phyloP scores from a whole-genome alignment of 768 basidiomycete genomes.

The Lactarius psammicola region DNA sequence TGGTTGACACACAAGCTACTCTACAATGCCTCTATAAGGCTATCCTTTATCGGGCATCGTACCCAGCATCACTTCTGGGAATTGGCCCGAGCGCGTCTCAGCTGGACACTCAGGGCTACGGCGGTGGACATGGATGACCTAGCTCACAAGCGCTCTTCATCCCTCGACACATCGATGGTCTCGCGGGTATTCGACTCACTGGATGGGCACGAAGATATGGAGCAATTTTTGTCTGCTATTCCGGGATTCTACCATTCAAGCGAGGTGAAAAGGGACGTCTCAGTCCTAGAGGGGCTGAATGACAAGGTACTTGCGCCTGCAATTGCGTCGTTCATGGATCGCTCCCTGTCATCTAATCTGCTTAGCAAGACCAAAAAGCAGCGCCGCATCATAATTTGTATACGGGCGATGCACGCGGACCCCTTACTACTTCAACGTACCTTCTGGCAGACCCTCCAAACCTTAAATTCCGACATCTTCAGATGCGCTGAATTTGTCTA shows the following conservation, averaged over 20 bases:
- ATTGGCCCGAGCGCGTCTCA: background rate
- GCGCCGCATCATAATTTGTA: background rate
- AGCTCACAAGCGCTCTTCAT: background rate
- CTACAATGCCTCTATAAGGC: background rate
- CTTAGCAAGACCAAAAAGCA: background rate
- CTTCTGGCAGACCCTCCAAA: background rate
- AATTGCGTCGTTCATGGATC: background rate
- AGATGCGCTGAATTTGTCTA: background rate
- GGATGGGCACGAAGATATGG: background rate
- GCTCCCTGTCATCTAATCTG: background rate
- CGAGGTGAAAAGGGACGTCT: background rate
- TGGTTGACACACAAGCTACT: background rate
- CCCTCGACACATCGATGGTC: background rate
- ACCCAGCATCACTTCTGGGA: background rate
- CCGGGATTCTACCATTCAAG: background rate
- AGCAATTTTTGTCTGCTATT: background rate
- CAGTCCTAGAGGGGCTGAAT: background rate
- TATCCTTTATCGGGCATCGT: background rate
- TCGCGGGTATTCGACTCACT: background rate
- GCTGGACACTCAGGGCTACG: background rate
- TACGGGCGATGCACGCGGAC: background rate
- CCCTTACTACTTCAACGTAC: background rate
- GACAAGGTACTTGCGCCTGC: background rate
- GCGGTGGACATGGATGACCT: background rate
- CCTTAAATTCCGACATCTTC: background rate